These are phyloP conservation scores for Sporothrix phasma DNA, from an alignment of 2,329 filamentous ascomycete genomes.

Conservation along the genomic window DNA sequence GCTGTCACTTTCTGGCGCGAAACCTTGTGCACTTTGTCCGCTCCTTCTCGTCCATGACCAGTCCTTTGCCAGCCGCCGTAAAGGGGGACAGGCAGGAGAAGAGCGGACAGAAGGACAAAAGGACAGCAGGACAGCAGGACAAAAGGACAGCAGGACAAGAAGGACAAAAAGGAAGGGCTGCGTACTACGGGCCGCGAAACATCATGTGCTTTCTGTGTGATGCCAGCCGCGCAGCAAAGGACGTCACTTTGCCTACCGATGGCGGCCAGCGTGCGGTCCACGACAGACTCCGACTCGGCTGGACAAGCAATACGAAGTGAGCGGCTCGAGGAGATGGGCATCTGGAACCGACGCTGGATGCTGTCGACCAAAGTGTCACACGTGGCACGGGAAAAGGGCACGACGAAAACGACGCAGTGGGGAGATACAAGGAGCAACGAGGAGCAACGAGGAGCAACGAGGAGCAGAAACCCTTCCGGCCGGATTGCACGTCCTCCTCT, in stretches of 20 bases:
- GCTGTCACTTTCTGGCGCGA: background rate
- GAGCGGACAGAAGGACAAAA: background rate
- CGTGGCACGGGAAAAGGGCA: background rate
- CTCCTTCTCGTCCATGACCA: background rate
- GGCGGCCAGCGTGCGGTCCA: background rate
- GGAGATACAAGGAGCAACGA: no score
- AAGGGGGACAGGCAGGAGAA: background rate
- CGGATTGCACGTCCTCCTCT: background rate
- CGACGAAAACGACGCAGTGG: no score
- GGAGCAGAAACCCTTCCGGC: background rate
- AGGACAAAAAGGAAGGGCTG: background rate
- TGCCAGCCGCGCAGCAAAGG: background rate
- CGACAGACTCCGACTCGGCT: background rate
- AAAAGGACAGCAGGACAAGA: background rate
- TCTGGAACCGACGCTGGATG: background rate
- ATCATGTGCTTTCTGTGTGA: slow-evolving; percentile 4
- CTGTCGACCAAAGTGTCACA: background rate
- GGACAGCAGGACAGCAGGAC: background rate
- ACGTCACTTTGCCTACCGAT: background rate
- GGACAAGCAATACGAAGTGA: background rate
- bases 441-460: background rate
- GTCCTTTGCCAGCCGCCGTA: background rate
- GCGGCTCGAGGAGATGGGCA: background rate
- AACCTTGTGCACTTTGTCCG: no score
- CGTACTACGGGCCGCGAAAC: background rate